Conservation (phyloP, 2,329 filamentous ascomycete genomes). For the Metarhizium brunneum region DNA sequence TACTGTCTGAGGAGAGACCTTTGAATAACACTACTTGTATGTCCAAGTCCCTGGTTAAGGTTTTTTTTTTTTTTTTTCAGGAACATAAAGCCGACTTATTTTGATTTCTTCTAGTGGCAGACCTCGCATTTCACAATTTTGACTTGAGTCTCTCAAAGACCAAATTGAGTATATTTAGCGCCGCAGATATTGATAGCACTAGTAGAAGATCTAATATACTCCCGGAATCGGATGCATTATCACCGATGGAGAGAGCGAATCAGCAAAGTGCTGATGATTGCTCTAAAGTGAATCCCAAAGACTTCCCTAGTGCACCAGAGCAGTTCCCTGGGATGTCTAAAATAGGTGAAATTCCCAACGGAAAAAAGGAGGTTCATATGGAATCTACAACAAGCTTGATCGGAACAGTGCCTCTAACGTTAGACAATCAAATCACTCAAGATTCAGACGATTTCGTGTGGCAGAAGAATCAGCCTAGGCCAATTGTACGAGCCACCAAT, state of each 20-base stretch:
- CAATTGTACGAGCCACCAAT: background rate
- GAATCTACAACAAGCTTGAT: background rate
- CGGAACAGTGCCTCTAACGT: background rate
- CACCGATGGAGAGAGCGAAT: background rate
- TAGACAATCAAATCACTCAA: background rate
- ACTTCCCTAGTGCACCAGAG: background rate
- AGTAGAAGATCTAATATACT: background rate
- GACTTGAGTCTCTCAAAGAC: background rate
- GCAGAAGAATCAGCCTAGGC: background rate
- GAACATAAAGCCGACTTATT: background rate
- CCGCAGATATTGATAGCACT: background rate
- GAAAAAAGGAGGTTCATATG: background rate
- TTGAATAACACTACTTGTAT: background rate
- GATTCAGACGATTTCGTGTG: background rate
- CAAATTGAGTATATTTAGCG: background rate
- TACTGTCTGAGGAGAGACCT: background rate
- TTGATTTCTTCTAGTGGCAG: background rate
- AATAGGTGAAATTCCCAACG: background rate
- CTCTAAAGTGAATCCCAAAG: background rate
- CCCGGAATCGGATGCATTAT: background rate
- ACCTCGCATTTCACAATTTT: constrained; percentile 4
- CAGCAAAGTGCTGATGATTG: background rate
- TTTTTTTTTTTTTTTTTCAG: too few species aligned
- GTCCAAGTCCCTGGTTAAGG: background rate
- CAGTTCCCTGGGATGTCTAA: background rate